These are phyloP conservation scores for Amanita polypyramis DNA, from an alignment of 768 basidiomycete species.

Conservation along the genomic window DNA sequence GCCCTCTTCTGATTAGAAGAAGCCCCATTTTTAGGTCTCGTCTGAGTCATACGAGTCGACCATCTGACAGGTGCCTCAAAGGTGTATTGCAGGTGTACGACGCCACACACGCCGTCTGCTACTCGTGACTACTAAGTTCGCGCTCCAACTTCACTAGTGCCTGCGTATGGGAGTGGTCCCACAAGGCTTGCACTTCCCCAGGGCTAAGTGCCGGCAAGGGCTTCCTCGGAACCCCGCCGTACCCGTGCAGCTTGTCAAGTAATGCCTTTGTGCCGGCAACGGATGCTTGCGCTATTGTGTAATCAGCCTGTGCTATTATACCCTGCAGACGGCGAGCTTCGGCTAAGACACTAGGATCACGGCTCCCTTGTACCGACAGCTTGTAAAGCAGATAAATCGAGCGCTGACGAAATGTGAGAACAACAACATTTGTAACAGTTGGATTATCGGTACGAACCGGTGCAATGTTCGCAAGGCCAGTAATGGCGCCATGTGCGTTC, in stretches of 20 bases:
- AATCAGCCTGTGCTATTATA: constrained; percentile 73
- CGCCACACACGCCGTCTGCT: no score
- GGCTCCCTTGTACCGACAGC: constrained; percentile 45
- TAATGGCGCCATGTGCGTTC: constrained; percentile 82
- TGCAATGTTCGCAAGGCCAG: constrained; percentile 77
- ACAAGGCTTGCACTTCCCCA: constrained; percentile 47
- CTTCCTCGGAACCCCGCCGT: constrained; percentile 70
- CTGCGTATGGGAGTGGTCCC: constrained; percentile 63
- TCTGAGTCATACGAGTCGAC: no score
- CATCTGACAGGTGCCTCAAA: no score
- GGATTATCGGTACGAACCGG: constrained; percentile 37
- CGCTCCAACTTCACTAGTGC: constrained; percentile 55
- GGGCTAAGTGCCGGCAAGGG: constrained; percentile 62
- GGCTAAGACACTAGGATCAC: constrained; percentile 44
- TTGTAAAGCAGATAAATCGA: constrained; percentile 51
- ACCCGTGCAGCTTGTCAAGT: constrained; percentile 65
- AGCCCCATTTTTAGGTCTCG: no score
- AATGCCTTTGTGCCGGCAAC: constrained; percentile 81
- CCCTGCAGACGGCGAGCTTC: constrained; percentile 73
- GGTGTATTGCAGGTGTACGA: no score
- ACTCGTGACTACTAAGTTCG: neutral
- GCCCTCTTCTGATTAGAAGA: no score
- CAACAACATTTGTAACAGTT: neutral
- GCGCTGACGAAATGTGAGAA: constrained; percentile 26
- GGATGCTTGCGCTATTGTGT: constrained; percentile 63